phyloP scores from a whole-genome alignment of 129 eudicot species.

The Logfia minima region DNA sequence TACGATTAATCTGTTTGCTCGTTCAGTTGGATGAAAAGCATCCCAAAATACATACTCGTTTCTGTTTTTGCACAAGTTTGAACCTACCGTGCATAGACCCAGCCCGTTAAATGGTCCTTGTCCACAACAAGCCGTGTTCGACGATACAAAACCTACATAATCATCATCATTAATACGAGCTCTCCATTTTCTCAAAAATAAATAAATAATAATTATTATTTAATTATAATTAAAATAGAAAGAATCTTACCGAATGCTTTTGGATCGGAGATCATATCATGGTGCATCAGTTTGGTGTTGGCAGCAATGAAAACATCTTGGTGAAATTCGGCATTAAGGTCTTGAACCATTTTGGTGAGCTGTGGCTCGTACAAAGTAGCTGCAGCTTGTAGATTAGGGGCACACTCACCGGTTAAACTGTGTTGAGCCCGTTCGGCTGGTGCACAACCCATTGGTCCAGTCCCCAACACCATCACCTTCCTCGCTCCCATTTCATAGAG shows the following conservation, averaged over 20 bases:
- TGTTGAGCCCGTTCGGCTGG: constrained; percentile 37
- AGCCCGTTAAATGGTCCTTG: constrained; percentile 36
- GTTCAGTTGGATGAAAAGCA: constrained; percentile 49
- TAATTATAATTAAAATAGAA: neutral
- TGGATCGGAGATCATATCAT: constrained; percentile 35
- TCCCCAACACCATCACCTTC: constrained; percentile 37
- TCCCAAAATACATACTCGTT: constrained; percentile 49
- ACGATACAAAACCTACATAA: constrained; percentile 33
- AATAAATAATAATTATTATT: neutral
- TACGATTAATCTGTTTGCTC: constrained; percentile 40
- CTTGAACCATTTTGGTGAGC: constrained; percentile 31
- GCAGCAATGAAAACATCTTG: constrained; percentile 31
- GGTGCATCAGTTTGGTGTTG: constrained; percentile 35
- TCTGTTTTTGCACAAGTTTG: constrained; percentile 44
- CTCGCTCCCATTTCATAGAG: constrained; percentile 34
- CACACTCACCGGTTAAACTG: constrained; percentile 28
- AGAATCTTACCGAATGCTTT: constrained; percentile 28
- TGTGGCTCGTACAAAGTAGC: constrained; percentile 31
- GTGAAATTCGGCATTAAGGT: constrained; percentile 27
- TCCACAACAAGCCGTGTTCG: constrained; percentile 48
- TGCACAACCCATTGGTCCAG: constrained; percentile 39
- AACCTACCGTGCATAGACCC: constrained; percentile 29
- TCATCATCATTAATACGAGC: neutral
- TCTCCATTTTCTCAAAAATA: neutral
- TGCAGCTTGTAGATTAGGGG: constrained; percentile 26